A percentile compares a stretch with the other conserved stretches of the same genome.
Conservation (phyloP, 2,329 filamentous ascomycete species). For the Aspergillus sp. region DNA sequence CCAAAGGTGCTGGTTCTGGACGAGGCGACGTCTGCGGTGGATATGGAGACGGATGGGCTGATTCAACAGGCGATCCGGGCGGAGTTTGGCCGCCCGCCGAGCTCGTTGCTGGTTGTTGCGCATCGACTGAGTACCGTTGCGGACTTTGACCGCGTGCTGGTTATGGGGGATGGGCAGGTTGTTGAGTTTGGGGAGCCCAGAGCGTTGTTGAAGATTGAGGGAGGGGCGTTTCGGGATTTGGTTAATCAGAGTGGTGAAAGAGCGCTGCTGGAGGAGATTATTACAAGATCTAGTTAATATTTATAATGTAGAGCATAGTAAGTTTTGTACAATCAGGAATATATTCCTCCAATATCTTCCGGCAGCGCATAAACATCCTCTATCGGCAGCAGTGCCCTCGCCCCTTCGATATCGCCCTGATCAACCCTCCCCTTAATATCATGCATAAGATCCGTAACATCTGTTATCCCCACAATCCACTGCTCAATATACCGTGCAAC, state of each 20-base stretch:
- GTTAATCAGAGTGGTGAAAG: neutral
- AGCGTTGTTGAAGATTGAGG: neutral
- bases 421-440: too few relatives aligned
- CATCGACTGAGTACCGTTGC: slow-evolving; percentile 11
- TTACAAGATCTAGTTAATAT: neutral
- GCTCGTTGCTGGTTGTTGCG: slow-evolving; percentile 7
- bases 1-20: slow-evolving; percentile 7
- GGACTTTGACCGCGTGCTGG: slow-evolving; percentile 5
- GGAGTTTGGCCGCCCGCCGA: neutral
- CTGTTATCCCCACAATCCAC: too few relatives aligned
- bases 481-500: too few relatives aligned
- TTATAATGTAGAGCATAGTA: too few relatives aligned
- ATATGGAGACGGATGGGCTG: slow-evolving; percentile 4
- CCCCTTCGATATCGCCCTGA: too few relatives aligned
- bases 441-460: too few relatives aligned
- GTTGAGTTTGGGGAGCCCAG: neutral
- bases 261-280: neutral
- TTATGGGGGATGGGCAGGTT: slow-evolving; percentile 6
- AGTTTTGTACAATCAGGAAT: too few relatives aligned
- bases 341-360: too few relatives aligned
- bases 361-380: too few relatives aligned
- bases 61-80: slow-evolving; percentile 2
- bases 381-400: too few relatives aligned
- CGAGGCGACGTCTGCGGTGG: slow-evolving; percentile 8
- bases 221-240: neutral